Percentiles rank a stretch among this genome's conserved stretches.
Conservation (phyloP, 805 yeast genomes). For the Ogataea nakhonphanomensis region DNA sequence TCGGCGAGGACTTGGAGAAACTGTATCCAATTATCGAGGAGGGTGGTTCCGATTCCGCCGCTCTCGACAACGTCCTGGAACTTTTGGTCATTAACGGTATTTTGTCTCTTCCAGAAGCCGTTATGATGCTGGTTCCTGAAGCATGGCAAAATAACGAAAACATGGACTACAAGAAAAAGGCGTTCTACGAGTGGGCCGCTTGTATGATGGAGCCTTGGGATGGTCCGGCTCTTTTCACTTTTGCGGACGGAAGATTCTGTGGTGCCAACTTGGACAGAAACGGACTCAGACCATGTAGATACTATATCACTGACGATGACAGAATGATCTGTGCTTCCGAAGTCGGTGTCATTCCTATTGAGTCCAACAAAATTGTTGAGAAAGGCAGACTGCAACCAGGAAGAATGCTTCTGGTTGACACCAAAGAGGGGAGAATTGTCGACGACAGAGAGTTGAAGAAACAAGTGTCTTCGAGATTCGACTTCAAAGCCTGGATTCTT, state of each 20-base stretch:
- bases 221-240: constrained; percentile 96
- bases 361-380: constrained; percentile 73
- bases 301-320: constrained; percentile 91
- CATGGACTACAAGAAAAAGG: constrained; percentile 89
- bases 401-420: constrained; percentile 91
- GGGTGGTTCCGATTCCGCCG: constrained; percentile 98
- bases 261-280: constrained; percentile 98
- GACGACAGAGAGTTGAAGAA: constrained; percentile 87
- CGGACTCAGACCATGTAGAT: constrained; percentile 97
- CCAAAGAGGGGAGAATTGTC: constrained; percentile 86
- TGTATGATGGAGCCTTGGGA: constrained; percentile 99
- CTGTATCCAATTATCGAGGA: constrained; percentile 95
- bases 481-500: constrained; percentile 90
- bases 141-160: constrained; percentile 89
- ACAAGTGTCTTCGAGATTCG: constrained; percentile 75
- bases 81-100: constrained; percentile 89
- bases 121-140: constrained; percentile 95
- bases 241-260: constrained; percentile 96
- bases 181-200: constrained; percentile 99
- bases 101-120: constrained; percentile 90
- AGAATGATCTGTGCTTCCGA: constrained; percentile 97
- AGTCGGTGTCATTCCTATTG: constrained; percentile 93
- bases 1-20: constrained; percentile 88
- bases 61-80: constrained; percentile 93
- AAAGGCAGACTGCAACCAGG: constrained; percentile 97